Conservation (phyloP, 2,329 filamentous ascomycete species). For the Fusarium pseudocircinatum region DNA sequence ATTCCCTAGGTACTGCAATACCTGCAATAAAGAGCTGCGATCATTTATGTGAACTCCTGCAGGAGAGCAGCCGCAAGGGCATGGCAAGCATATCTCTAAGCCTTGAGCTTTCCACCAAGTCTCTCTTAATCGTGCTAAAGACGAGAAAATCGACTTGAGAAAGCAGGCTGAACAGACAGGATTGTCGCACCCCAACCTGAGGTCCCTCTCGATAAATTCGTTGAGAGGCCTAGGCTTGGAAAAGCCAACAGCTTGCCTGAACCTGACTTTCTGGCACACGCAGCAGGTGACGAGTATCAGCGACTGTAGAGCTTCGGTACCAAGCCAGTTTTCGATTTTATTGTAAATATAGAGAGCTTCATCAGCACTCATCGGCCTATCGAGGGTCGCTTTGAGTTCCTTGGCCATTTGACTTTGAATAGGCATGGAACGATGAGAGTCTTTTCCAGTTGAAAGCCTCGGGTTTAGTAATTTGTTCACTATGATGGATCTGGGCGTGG, state of each 20-base stretch:
- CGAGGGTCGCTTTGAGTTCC: background rate
- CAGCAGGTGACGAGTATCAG: background rate
- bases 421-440: background rate
- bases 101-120: background rate
- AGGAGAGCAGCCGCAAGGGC: background rate
- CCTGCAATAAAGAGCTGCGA: background rate
- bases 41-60: background rate
- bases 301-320: background rate
- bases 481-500: background rate
- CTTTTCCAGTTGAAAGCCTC: background rate
- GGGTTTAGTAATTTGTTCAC: background rate
- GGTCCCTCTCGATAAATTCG: background rate
- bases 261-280: background rate
- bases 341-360: background rate
- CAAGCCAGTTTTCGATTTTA: background rate
- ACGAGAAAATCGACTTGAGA: background rate
- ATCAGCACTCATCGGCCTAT: background rate
- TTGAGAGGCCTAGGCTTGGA: background rate
- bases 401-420: background rate
- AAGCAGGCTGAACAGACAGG: background rate
- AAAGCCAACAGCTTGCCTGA: background rate
- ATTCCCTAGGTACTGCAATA: background rate
- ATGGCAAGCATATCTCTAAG: background rate
- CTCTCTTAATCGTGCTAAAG: background rate
- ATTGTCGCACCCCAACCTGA: background rate